These are phyloP conservation scores for Myotisia sp. DNA, from an alignment of 2,329 filamentous ascomycete species.

Conservation along the genomic window DNA sequence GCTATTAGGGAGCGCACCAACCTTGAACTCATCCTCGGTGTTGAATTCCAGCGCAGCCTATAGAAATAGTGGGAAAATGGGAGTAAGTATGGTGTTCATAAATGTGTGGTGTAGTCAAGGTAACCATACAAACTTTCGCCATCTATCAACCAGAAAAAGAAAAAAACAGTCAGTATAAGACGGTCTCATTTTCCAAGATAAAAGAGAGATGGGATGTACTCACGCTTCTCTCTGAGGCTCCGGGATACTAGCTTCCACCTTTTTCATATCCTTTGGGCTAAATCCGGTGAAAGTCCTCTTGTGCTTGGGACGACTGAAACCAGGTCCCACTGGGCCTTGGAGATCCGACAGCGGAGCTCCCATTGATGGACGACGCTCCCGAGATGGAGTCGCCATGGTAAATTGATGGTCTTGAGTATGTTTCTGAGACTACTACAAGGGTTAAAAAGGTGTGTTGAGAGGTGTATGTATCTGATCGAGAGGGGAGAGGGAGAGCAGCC, in stretches of 20 bases:
- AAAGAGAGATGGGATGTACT: background rate
- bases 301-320: slow-evolving; percentile 84
- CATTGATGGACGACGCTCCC: slow-evolving; percentile 68
- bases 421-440: no score
- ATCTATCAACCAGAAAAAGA: slow-evolving; percentile 26
- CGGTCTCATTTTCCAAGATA: slow-evolving; percentile 44
- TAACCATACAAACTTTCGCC: slow-evolving; percentile 44
- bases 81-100: background rate
- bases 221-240: slow-evolving; percentile 74
- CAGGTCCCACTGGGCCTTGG: slow-evolving; percentile 70
- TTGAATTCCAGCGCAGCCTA: slow-evolving; percentile 56
- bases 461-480: background rate
- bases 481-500: background rate
- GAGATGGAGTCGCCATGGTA: slow-evolving; percentile 23
- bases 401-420: background rate
- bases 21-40: slow-evolving; percentile 65
- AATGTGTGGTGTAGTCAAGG: background rate
- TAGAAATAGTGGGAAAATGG: background rate
- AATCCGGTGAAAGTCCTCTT: slow-evolving; percentile 95
- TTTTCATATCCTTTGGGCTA: slow-evolving; percentile 80
- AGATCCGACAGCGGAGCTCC: slow-evolving; percentile 77
- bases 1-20: slow-evolving; percentile 16
- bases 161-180: background rate
- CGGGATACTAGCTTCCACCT: slow-evolving; percentile 78
- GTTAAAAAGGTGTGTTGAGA: background rate